Evolutionary conservation across 805 yeast genomes (phyloP).

Genomic region (Ogataea siamensis): DNA sequence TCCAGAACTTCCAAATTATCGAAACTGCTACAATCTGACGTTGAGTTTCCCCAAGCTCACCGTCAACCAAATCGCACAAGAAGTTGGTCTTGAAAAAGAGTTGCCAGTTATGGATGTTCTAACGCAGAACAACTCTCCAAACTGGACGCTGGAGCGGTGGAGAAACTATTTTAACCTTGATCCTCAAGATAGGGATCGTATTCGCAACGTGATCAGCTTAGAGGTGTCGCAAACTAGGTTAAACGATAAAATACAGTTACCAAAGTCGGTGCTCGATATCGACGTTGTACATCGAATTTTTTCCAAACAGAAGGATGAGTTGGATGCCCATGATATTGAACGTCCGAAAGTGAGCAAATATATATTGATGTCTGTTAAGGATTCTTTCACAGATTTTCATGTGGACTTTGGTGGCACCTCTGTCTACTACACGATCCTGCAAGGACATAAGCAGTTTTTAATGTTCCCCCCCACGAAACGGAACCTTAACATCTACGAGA

Average conservation of each 20-base stretch:
- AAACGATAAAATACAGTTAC: slow-evolving; percentile 53
- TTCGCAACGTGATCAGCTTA: slow-evolving; percentile 76
- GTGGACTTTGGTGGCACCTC: slow-evolving; percentile 91
- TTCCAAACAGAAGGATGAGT: slow-evolving; percentile 30
- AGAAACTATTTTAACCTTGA: slow-evolving; percentile 58
- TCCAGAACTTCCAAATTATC: slow-evolving; percentile 12
- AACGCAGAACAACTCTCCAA: slow-evolving; percentile 65
- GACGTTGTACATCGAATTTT: slow-evolving; percentile 74
- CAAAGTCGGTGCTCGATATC: slow-evolving; percentile 57
- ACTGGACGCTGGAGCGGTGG: slow-evolving; percentile 76
- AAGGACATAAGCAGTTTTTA: slow-evolving; percentile 73
- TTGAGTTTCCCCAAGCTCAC: slow-evolving; percentile 51
- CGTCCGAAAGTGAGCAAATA: slow-evolving; percentile 69
- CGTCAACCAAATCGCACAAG: slow-evolving; percentile 52
- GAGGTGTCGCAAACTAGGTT: slow-evolving; percentile 65
- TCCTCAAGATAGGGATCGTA: slow-evolving; percentile 52
- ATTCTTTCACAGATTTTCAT: slow-evolving; percentile 87
- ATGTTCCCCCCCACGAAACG: slow-evolving; percentile 72
- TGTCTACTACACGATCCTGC: slow-evolving; percentile 78
- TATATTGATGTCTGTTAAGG: slow-evolving; percentile 79
- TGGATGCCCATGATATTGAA: slow-evolving; percentile 22
- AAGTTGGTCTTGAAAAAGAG: slow-evolving; percentile 59
- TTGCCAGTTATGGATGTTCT: slow-evolving; percentile 89
- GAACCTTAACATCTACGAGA: slow-evolving; percentile 59
- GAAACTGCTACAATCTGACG: slow-evolving; percentile 13